Percentiles rank a stretch among this genome's conserved stretches.
phyloP scores from a whole-genome alignment of 179 eudicot species.

The Spergularia azorica region DNA sequence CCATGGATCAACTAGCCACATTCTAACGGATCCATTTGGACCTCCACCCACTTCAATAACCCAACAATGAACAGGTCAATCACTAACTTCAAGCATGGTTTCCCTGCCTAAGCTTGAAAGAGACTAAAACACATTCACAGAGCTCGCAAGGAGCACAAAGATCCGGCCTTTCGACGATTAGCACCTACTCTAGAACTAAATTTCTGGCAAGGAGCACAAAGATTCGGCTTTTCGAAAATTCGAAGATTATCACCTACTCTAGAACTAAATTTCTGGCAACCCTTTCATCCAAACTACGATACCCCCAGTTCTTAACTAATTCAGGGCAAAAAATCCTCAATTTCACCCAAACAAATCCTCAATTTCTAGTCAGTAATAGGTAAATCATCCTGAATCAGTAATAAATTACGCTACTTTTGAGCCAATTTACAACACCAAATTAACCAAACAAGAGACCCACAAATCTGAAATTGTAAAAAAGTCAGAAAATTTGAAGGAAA shows the following conservation, averaged over 20 bases:
- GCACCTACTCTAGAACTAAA: neutral
- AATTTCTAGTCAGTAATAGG: neutral
- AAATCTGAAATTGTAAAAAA: neutral
- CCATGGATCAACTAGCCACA: too few relatives aligned
- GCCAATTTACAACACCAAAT: slow-evolving; percentile 12
- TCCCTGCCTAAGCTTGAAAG: neutral
- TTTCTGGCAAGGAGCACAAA: neutral
- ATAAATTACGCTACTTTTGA: neutral
- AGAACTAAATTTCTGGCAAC: neutral
- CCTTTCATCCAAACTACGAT: neutral
- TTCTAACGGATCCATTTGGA: too few relatives aligned
- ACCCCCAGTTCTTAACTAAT: slow-evolving; percentile 1
- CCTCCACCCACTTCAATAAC: too few relatives aligned
- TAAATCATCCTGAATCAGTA: neutral
- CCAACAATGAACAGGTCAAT: too few relatives aligned
- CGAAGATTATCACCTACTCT: neutral
- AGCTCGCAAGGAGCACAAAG: neutral
- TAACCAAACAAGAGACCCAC: slow-evolving; percentile 1
- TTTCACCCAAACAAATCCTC: neutral
- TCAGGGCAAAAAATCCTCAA: neutral
- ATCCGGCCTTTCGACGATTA: neutral
- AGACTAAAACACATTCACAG: neutral
- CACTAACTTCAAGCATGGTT: too few relatives aligned
- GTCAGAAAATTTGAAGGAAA: neutral
- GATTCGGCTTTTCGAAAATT: neutral